Percentiles rank a stretch among this genome's conserved stretches.
These are phyloP conservation scores for Gillenia trifoliata DNA, from an alignment of 306 rosid species.

Conservation along the genomic window DNA sequence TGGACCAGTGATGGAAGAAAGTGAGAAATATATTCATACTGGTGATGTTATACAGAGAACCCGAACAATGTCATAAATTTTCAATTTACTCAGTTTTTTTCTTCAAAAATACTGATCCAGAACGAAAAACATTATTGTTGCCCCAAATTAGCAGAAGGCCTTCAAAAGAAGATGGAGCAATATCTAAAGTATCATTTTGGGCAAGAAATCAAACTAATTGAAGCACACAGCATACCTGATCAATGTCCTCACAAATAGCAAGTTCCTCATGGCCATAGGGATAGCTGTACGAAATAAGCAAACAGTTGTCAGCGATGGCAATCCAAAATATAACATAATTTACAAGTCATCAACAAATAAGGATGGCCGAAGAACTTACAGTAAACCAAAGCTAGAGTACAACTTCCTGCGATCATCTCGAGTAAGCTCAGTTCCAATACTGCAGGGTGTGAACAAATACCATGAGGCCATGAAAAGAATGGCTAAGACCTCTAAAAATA, in stretches of 20 bases:
- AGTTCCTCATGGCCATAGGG: slow-evolving; percentile 99
- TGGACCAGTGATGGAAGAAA: not conserved
- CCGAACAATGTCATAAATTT: not conserved
- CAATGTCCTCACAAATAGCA: slow-evolving; percentile 89
- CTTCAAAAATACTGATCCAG: not conserved
- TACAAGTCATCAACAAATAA: not conserved
- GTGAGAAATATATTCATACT: not conserved
- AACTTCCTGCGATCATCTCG: slow-evolving; percentile 90
- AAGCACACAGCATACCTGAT: slow-evolving; percentile 59
- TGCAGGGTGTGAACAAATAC: slow-evolving; percentile 30
- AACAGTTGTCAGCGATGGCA: slow-evolving; percentile 12
- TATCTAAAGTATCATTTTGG: not conserved
- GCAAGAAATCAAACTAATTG: slow-evolving; percentile 8
- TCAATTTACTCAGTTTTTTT: not conserved
- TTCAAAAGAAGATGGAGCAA: not conserved
- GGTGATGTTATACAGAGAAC: not conserved
- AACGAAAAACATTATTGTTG: not conserved
- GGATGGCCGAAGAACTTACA: slow-evolving; percentile 51
- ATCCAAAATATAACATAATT: slow-evolving; percentile 15
- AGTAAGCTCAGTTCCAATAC: slow-evolving; percentile 97
- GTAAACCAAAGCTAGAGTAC: slow-evolving; percentile 89
- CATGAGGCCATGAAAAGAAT: not conserved
- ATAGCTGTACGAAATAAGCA: slow-evolving; percentile 45
- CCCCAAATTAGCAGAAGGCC: not conserved
- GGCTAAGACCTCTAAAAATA: not conserved